phyloP scores from a whole-genome alignment of 2,329 filamentous ascomycete species.

The Fusarium albidum region DNA sequence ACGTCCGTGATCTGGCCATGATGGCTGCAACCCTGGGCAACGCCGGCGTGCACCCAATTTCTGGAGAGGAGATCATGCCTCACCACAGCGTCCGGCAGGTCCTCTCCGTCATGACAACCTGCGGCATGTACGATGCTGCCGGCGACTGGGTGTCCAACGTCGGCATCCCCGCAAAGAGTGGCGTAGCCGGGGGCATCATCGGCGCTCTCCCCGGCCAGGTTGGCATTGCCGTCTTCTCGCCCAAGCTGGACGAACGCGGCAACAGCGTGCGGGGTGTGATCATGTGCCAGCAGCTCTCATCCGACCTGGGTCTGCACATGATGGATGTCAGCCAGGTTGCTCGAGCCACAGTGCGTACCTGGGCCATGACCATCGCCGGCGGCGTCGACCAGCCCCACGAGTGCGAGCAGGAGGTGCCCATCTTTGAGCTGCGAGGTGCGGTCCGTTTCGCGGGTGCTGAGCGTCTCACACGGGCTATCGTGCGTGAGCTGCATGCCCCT shows the following conservation, averaged over 20 bases:
- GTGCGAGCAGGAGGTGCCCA: no score
- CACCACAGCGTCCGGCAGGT: constrained; percentile 49
- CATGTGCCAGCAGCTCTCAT: constrained; percentile 43
- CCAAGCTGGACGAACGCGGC: constrained; percentile 44
- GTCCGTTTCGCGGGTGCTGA: no score
- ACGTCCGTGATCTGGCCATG: constrained; percentile 50
- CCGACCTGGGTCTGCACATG: constrained; percentile 47
- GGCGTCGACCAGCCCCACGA: no score
- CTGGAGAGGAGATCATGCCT: constrained; percentile 45
- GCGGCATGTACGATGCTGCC: constrained; percentile 52
- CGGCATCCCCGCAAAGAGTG: constrained; percentile 50
- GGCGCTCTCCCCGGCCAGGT: constrained; percentile 44
- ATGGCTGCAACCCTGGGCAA: constrained; percentile 52
- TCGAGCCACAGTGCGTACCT: constrained; percentile 41
- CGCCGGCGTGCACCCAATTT: constrained; percentile 46
- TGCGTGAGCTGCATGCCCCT: no score
- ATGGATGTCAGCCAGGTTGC: constrained; percentile 46
- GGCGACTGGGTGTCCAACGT: constrained; percentile 50
- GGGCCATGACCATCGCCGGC: no score
- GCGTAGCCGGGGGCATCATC: constrained; percentile 45
- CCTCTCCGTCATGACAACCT: constrained; percentile 52
- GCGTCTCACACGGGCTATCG: no score
- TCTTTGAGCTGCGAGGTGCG: no score
- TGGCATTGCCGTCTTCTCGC: constrained; percentile 44
- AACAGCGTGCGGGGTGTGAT: constrained; percentile 45